Evolutionary conservation across 2,329 filamentous ascomycete species (phyloP).

Genomic region (Chrysoporthe puriensis): DNA sequence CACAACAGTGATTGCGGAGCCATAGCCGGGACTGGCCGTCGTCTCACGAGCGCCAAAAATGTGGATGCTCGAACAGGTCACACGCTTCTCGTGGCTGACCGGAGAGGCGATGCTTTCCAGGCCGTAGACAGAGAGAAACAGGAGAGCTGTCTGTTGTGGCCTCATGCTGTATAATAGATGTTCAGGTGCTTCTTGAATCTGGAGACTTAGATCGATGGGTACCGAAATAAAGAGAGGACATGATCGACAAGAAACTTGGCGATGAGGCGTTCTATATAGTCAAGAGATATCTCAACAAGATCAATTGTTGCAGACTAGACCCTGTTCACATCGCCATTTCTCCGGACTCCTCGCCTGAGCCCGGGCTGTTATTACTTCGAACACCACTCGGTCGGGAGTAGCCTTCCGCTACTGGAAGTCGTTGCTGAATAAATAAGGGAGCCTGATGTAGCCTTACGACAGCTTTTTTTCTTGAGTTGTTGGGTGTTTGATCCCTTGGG

Average conservation of each 20-base stretch:
- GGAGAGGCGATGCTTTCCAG: conserved; percentile 53
- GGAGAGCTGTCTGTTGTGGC: conserved; percentile 26
- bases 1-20: conserved; percentile 53
- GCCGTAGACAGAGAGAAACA: conserved; percentile 35
- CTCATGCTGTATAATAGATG: conserved; percentile 27
- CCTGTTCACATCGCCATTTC: neutral
- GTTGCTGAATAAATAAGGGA: neutral
- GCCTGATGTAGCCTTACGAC: neutral
- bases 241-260: neutral
- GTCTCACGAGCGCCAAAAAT: conserved; percentile 54
- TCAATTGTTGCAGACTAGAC: neutral
- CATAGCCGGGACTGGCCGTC: conserved; percentile 55
- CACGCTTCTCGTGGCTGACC: conserved; percentile 57
- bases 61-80: conserved; percentile 53
- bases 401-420: neutral
- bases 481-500: neutral
- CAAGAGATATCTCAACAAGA: neutral
- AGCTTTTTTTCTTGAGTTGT: neutral
- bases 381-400: neutral
- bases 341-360: neutral
- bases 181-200: neutral
- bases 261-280: neutral
- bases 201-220: neutral
- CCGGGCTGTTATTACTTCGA: neutral
- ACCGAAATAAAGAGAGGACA: neutral